Base-by-base conservation (phyloP, 257 asterid species). In the Solanum gracilifrons region DNA sequence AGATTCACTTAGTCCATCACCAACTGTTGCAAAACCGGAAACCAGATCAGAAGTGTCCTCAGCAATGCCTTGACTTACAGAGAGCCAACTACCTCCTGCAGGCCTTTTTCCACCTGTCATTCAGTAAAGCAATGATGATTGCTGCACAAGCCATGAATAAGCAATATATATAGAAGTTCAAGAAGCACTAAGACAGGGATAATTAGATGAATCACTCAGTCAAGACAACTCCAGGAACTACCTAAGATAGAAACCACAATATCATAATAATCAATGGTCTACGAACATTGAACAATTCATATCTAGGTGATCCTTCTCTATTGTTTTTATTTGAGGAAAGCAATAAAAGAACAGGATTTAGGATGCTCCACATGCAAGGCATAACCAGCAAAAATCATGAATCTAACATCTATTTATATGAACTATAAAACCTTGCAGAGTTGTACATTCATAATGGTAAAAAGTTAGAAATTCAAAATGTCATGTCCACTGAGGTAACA, bases 31-130 rank as follows among this genome's bases (percentile, higher is more conserved):
- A 91, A 97, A 95, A 93, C 98, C 98, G 87, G 98, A 96, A 87
- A 96, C 98, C 36, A 96, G 92, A 92, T 95, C 99, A 90, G 98
- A 95, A 55, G 97, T 93, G 91, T 95, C 99, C 91, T 97, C 98
- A 27, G 98, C 88, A 89, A 97, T 97, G 64, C 99, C 98, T 91
- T 95, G 98, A 92, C 98, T 97, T 77, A 97, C 98, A 32, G 98
- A 95, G 69, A 95, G 94, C 98, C 98, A 97, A 86, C 94, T 95
- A 89, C 98, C 98, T 88, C 92, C 94, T 36, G 92, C 94, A 35
- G 92, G 92, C 89, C 93, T 93, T 92, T 91, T 95, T 84, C 93
- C 93, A 93, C 91, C 93, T 92, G 90, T n/a, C 88, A 88, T 88
- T 88, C 87, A 90, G 90, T 68, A 82, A 82, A 48, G 64, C 36